A percentile compares a stretch with the other conserved stretches of the same genome.
phyloP scores from a whole-genome alignment of 108 stramenopile species.

The Nitzschia sp. region DNA sequence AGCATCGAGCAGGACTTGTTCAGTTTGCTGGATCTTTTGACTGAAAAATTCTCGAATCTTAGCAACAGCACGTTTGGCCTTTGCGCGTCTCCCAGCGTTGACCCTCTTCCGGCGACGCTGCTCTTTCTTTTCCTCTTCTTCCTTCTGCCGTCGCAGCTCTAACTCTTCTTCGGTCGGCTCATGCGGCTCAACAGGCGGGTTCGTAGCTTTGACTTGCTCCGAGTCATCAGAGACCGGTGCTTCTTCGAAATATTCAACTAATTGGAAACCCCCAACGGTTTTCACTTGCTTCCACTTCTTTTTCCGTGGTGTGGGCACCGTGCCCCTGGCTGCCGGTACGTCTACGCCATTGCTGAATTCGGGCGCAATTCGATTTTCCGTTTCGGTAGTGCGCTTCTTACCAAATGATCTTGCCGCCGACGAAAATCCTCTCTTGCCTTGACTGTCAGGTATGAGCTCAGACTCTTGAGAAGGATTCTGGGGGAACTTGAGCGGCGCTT shows the following conservation, averaged over 20 bases:
- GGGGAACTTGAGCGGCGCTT: no score
- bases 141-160: neutral
- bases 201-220: no score
- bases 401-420: neutral
- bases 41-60: no score
- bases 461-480: no score
- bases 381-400: neutral
- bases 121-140: neutral
- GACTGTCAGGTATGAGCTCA: no score
- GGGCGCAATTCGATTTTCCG: neutral
- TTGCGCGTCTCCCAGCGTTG: no score
- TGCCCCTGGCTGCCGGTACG: neutral
- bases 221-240: no score
- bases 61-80: no score
- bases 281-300: neutral
- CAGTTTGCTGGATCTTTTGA: no score
- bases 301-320: neutral
- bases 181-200: no score
- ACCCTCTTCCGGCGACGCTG: neutral
- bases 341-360: neutral
- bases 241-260: neutral
- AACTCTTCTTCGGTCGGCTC: no score
- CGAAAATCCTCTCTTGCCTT: neutral
- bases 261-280: neutral
- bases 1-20: no score